phyloP scores from a whole-genome alignment of 768 basidiomycete species.

The Jaapia argillacea region DNA sequence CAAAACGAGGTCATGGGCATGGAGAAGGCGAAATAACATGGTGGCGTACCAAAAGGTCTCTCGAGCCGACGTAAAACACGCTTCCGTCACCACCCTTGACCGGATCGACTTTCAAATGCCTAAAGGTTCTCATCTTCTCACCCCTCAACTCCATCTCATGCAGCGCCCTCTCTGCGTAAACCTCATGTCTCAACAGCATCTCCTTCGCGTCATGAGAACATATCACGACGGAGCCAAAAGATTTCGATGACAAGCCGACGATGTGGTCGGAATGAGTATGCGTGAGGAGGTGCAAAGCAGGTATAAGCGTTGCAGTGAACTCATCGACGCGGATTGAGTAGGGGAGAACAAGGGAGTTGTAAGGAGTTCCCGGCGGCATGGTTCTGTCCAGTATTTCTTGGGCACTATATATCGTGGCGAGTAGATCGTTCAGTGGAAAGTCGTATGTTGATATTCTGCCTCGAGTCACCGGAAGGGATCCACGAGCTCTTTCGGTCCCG shows the following conservation, averaged over 20 bases:
- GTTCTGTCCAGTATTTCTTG: neutral
- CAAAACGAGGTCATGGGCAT: neutral
- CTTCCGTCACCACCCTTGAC: slow-evolving; percentile 34
- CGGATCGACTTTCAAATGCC: slow-evolving; percentile 56
- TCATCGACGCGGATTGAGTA: slow-evolving; percentile 83
- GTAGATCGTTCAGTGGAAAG: no score
- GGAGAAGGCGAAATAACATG: no score
- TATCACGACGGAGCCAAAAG: slow-evolving; percentile 61
- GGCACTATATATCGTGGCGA: no score
- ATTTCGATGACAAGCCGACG: slow-evolving; percentile 61
- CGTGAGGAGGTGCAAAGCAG: slow-evolving; percentile 63
- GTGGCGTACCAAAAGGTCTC: slow-evolving; percentile 56
- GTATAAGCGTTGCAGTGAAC: slow-evolving; percentile 41
- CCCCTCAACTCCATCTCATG: slow-evolving; percentile 39
- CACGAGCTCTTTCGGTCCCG: no score
- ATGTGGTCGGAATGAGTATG: slow-evolving; percentile 91
- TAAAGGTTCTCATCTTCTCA: slow-evolving; percentile 48
- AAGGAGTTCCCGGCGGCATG: slow-evolving; percentile 76
- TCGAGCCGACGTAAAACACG: slow-evolving; percentile 37
- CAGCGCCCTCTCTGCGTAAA: slow-evolving; percentile 52
- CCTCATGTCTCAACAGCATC: slow-evolving; percentile 76
- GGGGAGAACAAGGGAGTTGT: slow-evolving; percentile 64
- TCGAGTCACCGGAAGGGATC: no score
- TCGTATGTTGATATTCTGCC: neutral
- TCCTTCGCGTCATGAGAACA: slow-evolving; percentile 81